Evolutionary conservation across 768 basidiomycete genomes (phyloP).

Genomic region (Suillus weaverae): DNA sequence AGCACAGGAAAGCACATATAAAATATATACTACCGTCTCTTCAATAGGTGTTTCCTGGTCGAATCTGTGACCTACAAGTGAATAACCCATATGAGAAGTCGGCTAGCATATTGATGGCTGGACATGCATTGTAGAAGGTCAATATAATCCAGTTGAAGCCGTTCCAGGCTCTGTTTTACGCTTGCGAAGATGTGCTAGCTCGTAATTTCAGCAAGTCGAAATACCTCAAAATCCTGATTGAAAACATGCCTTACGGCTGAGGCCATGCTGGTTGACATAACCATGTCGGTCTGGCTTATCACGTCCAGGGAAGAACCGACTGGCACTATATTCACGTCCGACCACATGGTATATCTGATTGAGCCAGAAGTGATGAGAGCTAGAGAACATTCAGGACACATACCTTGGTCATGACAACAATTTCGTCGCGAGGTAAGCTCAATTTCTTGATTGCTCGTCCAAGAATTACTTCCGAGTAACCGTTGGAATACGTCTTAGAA

Average conservation of each 20-base stretch:
- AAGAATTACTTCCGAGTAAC: slow-evolving; percentile 62
- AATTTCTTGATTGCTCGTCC: slow-evolving; percentile 72
- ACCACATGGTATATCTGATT: slow-evolving; percentile 44
- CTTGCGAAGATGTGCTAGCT: slow-evolving; percentile 57
- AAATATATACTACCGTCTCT: slow-evolving; percentile 33
- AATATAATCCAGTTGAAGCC: slow-evolving; percentile 52
- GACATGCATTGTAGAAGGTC: slow-evolving; percentile 54
- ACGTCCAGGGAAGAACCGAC: slow-evolving; percentile 12
- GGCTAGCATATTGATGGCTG: neutral
- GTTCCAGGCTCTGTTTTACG: slow-evolving; percentile 42
- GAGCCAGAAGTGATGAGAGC: neutral
- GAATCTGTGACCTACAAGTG: slow-evolving; percentile 43
- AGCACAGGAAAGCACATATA: neutral
- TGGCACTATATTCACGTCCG: slow-evolving; percentile 17
- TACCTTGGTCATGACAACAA: slow-evolving; percentile 79
- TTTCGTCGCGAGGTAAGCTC: slow-evolving; percentile 67
- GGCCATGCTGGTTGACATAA: slow-evolving; percentile 48
- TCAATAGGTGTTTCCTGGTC: slow-evolving; percentile 50
- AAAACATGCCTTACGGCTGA: slow-evolving; percentile 41
- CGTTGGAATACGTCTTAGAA: slow-evolving; percentile 61
- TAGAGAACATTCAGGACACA: neutral
- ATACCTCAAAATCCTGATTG: slow-evolving; percentile 1
- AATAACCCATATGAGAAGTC: neutral
- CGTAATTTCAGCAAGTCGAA: slow-evolving; percentile 10
- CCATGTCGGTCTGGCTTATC: slow-evolving; percentile 38